Evolutionary conservation across 768 basidiomycete genomes (phyloP).

Genomic region (Lactifluus echinatus): DNA sequence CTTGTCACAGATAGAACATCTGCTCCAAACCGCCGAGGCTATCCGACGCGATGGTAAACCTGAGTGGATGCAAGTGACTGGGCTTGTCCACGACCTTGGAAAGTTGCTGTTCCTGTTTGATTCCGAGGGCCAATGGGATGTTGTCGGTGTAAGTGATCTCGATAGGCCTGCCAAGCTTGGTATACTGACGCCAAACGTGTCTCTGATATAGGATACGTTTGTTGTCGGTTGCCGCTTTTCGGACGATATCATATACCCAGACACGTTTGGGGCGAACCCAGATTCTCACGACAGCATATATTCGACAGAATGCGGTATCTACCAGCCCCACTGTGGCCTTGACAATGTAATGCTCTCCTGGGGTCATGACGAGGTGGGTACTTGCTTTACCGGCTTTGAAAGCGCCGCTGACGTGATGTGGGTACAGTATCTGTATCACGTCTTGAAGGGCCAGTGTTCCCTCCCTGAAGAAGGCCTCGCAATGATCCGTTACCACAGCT

Average conservation of each 20-base stretch:
- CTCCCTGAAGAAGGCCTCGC: slow-evolving; percentile 76
- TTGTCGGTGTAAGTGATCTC: slow-evolving; percentile 61
- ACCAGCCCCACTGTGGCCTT: slow-evolving; percentile 69
- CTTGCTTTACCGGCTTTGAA: not conserved
- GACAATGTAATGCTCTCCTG: slow-evolving; percentile 84
- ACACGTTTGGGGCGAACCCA: slow-evolving; percentile 68
- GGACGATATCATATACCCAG: slow-evolving; percentile 74
- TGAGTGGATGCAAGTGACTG: slow-evolving; percentile 89
- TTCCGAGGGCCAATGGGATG: slow-evolving; percentile 89
- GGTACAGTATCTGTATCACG: slow-evolving; percentile 69
- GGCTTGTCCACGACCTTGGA: slow-evolving; percentile 83
- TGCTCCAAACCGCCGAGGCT: slow-evolving; percentile 87
- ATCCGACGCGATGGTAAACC: slow-evolving; percentile 80
- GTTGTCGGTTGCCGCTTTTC: slow-evolving; percentile 84
- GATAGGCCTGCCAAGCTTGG: not conserved
- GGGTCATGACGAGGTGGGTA: slow-evolving; percentile 81
- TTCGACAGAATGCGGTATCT: slow-evolving; percentile 66
- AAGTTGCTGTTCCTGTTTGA: slow-evolving; percentile 81
- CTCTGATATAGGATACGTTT: slow-evolving; percentile 46
- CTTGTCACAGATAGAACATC: slow-evolving; percentile 81
- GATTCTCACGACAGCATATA: slow-evolving; percentile 58
- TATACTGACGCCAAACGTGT: slow-evolving; percentile 4
- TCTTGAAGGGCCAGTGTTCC: slow-evolving; percentile 72
- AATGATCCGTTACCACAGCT: slow-evolving; percentile 93
- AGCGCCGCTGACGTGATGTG: not conserved